phyloP scores from a whole-genome alignment of 1,139 yeast species.

The Nakaseomyces nivariensis region DNA sequence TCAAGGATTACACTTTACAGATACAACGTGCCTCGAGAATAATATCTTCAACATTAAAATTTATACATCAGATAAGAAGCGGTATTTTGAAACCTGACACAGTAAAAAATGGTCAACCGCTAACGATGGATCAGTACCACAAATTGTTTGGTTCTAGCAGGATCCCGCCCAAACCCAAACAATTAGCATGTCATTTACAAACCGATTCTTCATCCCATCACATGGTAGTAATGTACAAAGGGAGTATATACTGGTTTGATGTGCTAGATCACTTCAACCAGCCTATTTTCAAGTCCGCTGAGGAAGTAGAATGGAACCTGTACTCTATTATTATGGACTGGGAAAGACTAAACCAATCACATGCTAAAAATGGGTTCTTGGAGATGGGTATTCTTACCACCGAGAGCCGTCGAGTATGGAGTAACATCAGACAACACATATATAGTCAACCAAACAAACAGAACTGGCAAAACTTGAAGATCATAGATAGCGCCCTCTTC shows the following conservation, averaged over 20 bases:
- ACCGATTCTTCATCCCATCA: constrained; percentile 63
- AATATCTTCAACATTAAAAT: constrained; percentile 62
- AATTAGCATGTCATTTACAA: constrained; percentile 56
- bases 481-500: constrained; percentile 70
- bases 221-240: constrained; percentile 65
- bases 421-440: constrained; percentile 47
- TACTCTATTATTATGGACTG: constrained; percentile 49
- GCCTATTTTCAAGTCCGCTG: constrained; percentile 51
- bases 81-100: constrained; percentile 65
- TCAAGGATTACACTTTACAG: constrained; percentile 34
- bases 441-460: constrained; percentile 33
- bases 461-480: constrained; percentile 58
- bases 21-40: constrained; percentile 69
- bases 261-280: constrained; percentile 64
- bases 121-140: constrained; percentile 83
- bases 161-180: constrained; percentile 63
- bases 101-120: constrained; percentile 49
- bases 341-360: constrained; percentile 15
- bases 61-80: constrained; percentile 63
- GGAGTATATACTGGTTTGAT: constrained; percentile 88
- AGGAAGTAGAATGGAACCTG: constrained; percentile 62
- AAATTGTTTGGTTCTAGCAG: constrained; percentile 76
- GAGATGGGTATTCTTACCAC: constrained; percentile 82
- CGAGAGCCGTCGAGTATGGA: constrained; percentile 78
- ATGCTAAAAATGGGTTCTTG: constrained; percentile 47